Conservation (phyloP, 768 basidiomycete genomes). For the Auricularia sp. region DNA sequence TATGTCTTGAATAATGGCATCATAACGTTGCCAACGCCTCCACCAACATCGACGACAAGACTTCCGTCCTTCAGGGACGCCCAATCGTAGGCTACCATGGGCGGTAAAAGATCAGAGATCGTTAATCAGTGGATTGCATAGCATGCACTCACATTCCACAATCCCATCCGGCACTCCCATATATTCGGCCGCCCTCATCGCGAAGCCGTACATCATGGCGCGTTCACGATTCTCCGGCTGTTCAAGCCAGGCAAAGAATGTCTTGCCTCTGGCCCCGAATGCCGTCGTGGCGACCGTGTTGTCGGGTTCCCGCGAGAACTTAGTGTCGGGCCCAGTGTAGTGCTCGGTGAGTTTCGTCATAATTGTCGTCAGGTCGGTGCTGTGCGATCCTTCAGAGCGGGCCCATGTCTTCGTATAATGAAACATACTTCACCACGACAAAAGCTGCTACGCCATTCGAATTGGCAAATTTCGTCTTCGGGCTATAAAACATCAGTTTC, state of each 20-base stretch:
- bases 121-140: too few relatives aligned
- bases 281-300: neutral
- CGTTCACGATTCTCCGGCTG: constrained; percentile 39
- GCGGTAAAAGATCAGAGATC: neutral
- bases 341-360: constrained; percentile 68
- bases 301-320: neutral
- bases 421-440: constrained; percentile 48
- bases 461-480: constrained; percentile 53
- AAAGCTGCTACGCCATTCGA: constrained; percentile 62
- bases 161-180: constrained; percentile 25
- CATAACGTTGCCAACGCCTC: constrained; percentile 11
- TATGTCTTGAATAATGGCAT: constrained; percentile 8
- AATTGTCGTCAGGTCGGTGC: constrained; percentile 32
- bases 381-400: too few relatives aligned
- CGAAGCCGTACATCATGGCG: constrained; percentile 60
- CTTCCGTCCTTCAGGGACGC: constrained; percentile 27
- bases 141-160: neutral
- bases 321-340: constrained; percentile 6
- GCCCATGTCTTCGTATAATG: constrained; percentile 22
- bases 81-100: constrained; percentile 28
- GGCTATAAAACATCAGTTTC: constrained; percentile 25
- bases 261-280: constrained; percentile 9
- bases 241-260: constrained; percentile 71
- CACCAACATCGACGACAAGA: constrained; percentile 9
- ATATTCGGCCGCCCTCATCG: constrained; percentile 56